Evolutionary conservation across 768 basidiomycete species (phyloP), one percentile per base, ranked within the genome.

Genomic region (Tylopilus sp.): DNA sequence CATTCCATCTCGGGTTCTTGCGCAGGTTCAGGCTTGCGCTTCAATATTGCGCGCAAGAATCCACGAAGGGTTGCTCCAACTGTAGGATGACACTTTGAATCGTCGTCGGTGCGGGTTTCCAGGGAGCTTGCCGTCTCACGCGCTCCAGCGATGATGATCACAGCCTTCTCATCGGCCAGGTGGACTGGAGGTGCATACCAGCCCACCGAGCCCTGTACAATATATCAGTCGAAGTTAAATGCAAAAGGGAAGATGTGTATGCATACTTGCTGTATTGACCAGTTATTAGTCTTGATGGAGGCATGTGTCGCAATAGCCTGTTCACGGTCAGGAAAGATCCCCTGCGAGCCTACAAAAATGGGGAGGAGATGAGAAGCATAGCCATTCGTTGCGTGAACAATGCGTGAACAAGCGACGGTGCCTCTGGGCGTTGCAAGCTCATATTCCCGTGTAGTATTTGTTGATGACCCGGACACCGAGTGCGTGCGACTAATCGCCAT

Each of bases 311-410:
- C 72, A 33, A 81, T 64, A 36, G 85, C 75, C 63, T 93, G 91
- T 2, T 85, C 89, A 12, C 91, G 84, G 1, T 81, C 82, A 0
- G 89, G 91, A 5, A 87, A 70, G 48, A 92, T 83, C 2, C 80
- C 79, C 1, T 59, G 56, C 16, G 54, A 74, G 0, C 84, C 82
- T 9, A 74, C 61, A 26, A 93, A 64, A 53, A 83, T 78, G 0
- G 89, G 87, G n/a, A 97, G 74, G 30, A 96, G 79, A 60, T 87
- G 78, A 5, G 85, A 80, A 13, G 85, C 81, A 55, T 95, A 94
- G 0, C 76, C 94, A 61, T 97, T 97, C 91, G n/a, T n/a, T n/a
- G n/a, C n/a, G n/a, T n/a, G n/a, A n/a, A n/a, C n/a, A n/a, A n/a
- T n/a, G n/a, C n/a, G 64, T 94, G 91, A 68, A 56, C 87, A 84